phyloP scores from a whole-genome alignment of 495 filamentous ascomycete species.

The Hyaloscypha variabilis region DNA sequence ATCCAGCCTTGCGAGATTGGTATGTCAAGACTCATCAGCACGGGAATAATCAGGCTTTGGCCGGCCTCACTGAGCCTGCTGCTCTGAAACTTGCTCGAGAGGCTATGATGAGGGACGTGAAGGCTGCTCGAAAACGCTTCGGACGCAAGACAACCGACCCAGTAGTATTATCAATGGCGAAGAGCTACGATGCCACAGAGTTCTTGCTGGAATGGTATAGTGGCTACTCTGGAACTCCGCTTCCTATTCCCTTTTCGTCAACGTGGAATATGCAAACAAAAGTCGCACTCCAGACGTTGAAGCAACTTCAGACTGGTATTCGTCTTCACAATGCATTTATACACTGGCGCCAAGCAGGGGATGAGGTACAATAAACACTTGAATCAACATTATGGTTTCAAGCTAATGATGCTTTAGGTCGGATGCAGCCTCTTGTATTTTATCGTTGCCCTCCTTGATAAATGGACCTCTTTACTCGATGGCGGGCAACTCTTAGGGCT shows the following conservation, averaged over 20 bases:
- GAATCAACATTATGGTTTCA: no score
- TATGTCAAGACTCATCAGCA: conserved; percentile 42
- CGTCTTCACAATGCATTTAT: conserved; percentile 63
- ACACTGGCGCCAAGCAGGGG: conserved; percentile 60
- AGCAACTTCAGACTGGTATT: conserved; percentile 57
- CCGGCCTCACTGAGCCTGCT: conserved; percentile 2
- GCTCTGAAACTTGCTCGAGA: conserved; percentile 44
- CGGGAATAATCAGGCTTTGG: conserved; percentile 34
- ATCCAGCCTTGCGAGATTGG: conserved; percentile 51
- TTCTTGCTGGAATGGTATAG: conserved; percentile 66
- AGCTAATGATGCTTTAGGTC: no score
- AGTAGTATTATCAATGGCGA: conserved; percentile 50
- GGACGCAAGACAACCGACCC: conserved; percentile 43
- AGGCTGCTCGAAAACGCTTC: conserved; percentile 48
- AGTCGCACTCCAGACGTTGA: conserved; percentile 55
- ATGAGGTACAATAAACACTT: conserved; percentile 37
- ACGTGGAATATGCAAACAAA: conserved; percentile 63
- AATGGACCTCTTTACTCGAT: conserved; percentile 57
- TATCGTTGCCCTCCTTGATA: conserved; percentile 60
- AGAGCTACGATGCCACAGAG: conserved; percentile 58
- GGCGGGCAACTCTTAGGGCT: conserved; percentile 50
- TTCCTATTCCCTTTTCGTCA: conserved; percentile 61
- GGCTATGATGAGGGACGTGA: conserved; percentile 46
- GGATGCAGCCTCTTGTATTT: conserved; percentile 62
- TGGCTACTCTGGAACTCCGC: no score